Percentiles rank a stretch among this genome's conserved stretches.
Evolutionary conservation across 2,329 filamentous ascomycete species (phyloP).

Genomic region (Thermoascus crustaceus): DNA sequence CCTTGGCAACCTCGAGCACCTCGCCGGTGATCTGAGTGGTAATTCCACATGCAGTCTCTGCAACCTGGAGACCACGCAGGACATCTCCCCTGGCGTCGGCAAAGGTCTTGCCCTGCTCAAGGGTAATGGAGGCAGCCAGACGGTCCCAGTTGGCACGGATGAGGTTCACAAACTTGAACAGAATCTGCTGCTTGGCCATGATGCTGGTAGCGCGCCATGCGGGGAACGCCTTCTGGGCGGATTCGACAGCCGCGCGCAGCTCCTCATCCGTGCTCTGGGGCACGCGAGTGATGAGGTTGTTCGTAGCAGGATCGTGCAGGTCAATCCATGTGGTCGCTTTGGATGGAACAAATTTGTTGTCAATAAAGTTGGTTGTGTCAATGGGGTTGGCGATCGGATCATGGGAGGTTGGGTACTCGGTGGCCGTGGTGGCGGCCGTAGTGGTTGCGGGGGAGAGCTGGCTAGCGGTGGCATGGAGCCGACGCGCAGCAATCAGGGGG

Average conservation of each 20-base stretch:
- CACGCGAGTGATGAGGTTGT: conserved; percentile 58
- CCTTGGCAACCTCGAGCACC: conserved; percentile 60
- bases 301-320: conserved; percentile 56
- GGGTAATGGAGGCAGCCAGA: conserved; percentile 55
- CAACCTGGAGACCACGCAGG: conserved; percentile 57
- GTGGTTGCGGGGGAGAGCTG: conserved; percentile 45
- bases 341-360: conserved; percentile 55
- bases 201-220: conserved; percentile 54
- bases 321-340: conserved; percentile 56
- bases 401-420: conserved; percentile 50
- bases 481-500: conserved; percentile 19
- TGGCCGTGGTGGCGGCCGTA: conserved; percentile 41
- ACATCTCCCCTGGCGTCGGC: conserved; percentile 60
- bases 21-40: conserved; percentile 58
- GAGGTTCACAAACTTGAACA: conserved; percentile 58
- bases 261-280: conserved; percentile 59
- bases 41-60: conserved; percentile 59
- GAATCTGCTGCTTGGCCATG: conserved; percentile 54
- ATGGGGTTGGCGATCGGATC: conserved; percentile 46
- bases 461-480: conserved; percentile 47
- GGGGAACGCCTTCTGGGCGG: conserved; percentile 56
- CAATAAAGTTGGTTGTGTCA: conserved; percentile 56
- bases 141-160: conserved; percentile 60
- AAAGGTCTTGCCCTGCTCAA: conserved; percentile 63
- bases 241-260: conserved; percentile 53